Evolutionary conservation across 768 basidiomycete species (phyloP), one percentile per base, ranked within the genome.

Genomic region (Hortiboletus flavorubellus): DNA sequence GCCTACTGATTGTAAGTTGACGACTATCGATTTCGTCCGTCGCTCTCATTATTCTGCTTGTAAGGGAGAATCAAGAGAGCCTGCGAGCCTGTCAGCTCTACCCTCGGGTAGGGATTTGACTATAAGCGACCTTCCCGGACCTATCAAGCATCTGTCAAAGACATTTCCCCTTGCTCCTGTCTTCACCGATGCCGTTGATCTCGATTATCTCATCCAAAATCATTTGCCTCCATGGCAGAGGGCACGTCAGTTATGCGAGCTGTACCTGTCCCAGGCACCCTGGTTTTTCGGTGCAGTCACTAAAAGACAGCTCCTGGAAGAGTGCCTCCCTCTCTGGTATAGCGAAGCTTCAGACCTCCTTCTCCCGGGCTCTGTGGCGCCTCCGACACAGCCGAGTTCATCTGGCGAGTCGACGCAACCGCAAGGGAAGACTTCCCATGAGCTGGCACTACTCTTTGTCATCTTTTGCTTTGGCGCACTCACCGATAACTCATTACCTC

Each of bases 271-370:
- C n/a, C 84, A 87, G 63, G 86, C 87, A 3, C 84, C 86, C 0
- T 91, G 89, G 89, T 88, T 89, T 65, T 89, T 87, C 54, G 84
- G 87, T 21, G 84, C 87, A 2, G 81, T 90, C 37, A 84, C 84
- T 3, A 74, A 76, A 42, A 74, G 73, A 15, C 87, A 91, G 57
- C 69, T 87, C 9, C 68, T 80, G n/a, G 82, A 86, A 53, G 85
- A 87, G 55, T 69, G 82, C 16, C 71, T 87, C n/a, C 86, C 86
- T 15, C 60, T 80, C 41, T 87, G 83, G 82, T 88, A 85, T 55
- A 68, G 68, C n/a, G 84, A 80, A 59, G 80, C 79, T 4, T 67
- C 40, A 58, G 68, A 47, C 56, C 71, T 60, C 51, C 40, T 58
- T 16, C 49, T 55, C 49, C 63, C 64, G 6, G 68, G 67, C 18